Evolutionary conservation across 2,329 filamentous ascomycete genomes (phyloP).

Genomic region (Pyrenochaeta sp.): DNA sequence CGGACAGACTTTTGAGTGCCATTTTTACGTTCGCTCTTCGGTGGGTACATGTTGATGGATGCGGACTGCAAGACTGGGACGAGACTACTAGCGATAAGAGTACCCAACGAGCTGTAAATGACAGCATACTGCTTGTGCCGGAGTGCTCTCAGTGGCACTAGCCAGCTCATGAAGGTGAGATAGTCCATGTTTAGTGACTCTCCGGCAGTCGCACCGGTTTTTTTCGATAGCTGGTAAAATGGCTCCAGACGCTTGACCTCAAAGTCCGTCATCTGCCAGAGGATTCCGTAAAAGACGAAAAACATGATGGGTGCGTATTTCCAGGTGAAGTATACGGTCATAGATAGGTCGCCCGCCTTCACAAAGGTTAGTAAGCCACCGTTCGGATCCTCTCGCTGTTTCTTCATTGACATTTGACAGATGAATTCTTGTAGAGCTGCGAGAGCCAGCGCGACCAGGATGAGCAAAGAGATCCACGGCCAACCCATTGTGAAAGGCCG

Average conservation of each 20-base stretch:
- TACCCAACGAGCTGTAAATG: conserved; percentile 70
- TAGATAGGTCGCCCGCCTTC: conserved; percentile 37
- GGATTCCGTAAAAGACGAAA: conserved; percentile 58
- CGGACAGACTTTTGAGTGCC: conserved; percentile 62
- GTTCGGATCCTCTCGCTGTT: conserved; percentile 21
- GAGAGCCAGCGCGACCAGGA: conserved; percentile 43
- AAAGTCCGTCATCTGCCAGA: conserved; percentile 61
- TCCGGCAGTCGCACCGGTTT: conserved; percentile 46
- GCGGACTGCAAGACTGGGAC: conserved; percentile 75
- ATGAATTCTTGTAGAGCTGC: conserved; percentile 49
- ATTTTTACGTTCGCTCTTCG: conserved; percentile 57
- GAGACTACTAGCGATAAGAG: conserved; percentile 71
- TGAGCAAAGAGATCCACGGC: conserved; percentile 46
- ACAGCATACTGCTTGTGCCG: conserved; percentile 73
- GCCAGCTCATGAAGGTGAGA: conserved; percentile 71
- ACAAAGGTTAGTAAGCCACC: conserved; percentile 42
- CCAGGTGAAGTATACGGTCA: conserved; percentile 47
- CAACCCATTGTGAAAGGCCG: conserved; percentile 50
- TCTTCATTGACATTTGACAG: conserved; percentile 45
- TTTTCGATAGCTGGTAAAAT: conserved; percentile 55
- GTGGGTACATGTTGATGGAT: conserved; percentile 66
- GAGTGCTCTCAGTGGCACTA: conserved; percentile 70
- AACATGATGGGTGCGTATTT: conserved; percentile 55
- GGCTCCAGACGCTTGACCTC: conserved; percentile 61
- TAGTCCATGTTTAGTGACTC: conserved; percentile 77